Percentiles rank a stretch among this genome's conserved stretches.
These are phyloP conservation scores for Cyclostephanos invisitatus DNA, from an alignment of 108 stramenopile genomes.

Conservation along the genomic window DNA sequence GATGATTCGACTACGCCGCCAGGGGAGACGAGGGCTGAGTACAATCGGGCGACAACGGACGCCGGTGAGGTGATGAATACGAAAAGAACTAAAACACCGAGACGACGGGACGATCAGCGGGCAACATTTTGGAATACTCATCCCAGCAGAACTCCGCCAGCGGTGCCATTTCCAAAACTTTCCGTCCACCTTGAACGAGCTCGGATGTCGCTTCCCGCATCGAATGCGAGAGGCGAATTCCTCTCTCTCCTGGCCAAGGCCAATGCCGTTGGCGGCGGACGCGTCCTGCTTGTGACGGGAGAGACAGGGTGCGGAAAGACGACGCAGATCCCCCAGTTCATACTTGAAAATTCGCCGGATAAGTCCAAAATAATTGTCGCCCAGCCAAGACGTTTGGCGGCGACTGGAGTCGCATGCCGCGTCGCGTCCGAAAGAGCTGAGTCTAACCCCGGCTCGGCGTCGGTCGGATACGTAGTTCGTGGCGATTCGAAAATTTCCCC, in stretches of 20 bases:
- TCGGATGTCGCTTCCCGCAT: constrained; percentile 75
- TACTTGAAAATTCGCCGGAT: constrained; percentile 81
- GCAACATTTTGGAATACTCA: constrained; percentile 66
- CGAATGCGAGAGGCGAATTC: constrained; percentile 64
- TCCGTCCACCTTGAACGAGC: constrained; percentile 37
- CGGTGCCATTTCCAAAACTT: constrained; percentile 62
- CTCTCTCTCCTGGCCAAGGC: constrained; percentile 53
- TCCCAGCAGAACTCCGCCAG: constrained; percentile 65
- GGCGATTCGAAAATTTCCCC: constrained; percentile 74
- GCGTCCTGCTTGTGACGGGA: constrained; percentile 82
- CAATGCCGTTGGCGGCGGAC: constrained; percentile 35
- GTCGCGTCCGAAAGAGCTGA: constrained; percentile 94
- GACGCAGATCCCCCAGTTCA: constrained; percentile 93
- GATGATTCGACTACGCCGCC: background rate
- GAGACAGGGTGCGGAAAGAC: constrained; percentile 88
- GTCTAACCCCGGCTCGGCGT: constrained; percentile 56
- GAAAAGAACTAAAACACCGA: constrained; percentile 18
- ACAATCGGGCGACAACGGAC: background rate
- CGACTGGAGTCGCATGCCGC: constrained; percentile 90
- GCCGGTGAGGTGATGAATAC: background rate
- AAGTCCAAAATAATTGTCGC: constrained; percentile 91
- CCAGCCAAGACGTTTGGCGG: constrained; percentile 95
- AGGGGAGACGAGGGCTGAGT: background rate
- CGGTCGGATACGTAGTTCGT: constrained; percentile 93
- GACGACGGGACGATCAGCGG: constrained; percentile 52